Conservation (phyloP, 2,329 filamentous ascomycete species). For the Ascochyta rabiei region DNA sequence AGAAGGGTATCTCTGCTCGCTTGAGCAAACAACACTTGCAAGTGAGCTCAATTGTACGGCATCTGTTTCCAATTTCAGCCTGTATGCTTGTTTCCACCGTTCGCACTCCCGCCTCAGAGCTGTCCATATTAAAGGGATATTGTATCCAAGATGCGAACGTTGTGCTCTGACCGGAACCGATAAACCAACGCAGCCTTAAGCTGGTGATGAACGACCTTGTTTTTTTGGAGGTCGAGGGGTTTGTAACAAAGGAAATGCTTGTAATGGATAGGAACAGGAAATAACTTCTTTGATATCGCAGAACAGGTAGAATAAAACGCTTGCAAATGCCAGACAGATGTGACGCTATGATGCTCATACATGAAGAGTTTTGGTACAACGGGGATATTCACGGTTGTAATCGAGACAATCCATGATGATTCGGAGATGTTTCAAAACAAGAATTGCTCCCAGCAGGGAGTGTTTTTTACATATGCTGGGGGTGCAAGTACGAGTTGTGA, state of each 20-base stretch:
- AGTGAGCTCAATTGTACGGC: slow-evolving; percentile 42
- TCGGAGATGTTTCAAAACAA: slow-evolving; percentile 22
- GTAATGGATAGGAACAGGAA: slow-evolving; percentile 33
- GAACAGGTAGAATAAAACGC: slow-evolving; percentile 40
- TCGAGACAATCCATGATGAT: slow-evolving; percentile 20
- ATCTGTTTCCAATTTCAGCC: slow-evolving; percentile 46
- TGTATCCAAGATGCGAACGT: slow-evolving; percentile 30
- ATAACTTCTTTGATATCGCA: slow-evolving; percentile 44
- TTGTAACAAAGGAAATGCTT: slow-evolving; percentile 47
- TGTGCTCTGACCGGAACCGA: slow-evolving; percentile 24
- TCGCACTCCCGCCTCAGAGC: slow-evolving; percentile 28
- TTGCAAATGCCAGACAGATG: slow-evolving; percentile 46
- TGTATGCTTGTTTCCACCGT: slow-evolving; percentile 33
- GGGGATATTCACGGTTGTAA: slow-evolving; percentile 23
- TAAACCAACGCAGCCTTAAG: slow-evolving; percentile 17
- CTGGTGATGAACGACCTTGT: slow-evolving; percentile 26
- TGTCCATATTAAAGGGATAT: slow-evolving; percentile 41
- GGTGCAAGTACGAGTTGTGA: slow-evolving; percentile 43
- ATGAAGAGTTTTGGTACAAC: slow-evolving; percentile 47
- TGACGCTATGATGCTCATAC: slow-evolving; percentile 50
- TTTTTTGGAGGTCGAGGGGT: slow-evolving; percentile 29
- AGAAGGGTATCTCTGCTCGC: slow-evolving; percentile 48
- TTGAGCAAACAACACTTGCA: slow-evolving; percentile 42
- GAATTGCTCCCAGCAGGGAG: slow-evolving; percentile 20
- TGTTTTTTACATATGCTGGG: slow-evolving; percentile 42